Percentiles rank a stretch among this genome's conserved stretches.
Evolutionary conservation across 1,284 basidiomycete genomes (phyloP).

Genomic region (Apiotrichum veenhuisii): DNA sequence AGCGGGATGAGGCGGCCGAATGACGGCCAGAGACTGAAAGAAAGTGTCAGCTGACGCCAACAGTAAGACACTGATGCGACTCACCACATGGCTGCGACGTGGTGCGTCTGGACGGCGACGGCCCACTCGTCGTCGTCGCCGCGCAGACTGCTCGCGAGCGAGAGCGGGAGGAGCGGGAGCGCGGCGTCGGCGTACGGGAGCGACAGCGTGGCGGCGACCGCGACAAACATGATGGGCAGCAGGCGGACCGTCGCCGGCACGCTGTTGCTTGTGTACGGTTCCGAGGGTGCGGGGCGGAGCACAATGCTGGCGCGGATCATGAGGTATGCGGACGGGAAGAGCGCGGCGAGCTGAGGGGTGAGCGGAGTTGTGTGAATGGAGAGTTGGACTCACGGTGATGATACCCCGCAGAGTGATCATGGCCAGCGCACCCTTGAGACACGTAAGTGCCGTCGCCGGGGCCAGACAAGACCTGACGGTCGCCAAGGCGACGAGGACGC

Average conservation of each 20-base stretch:
- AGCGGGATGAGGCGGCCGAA: conserved; percentile 6
- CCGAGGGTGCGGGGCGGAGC: conserved; percentile 9
- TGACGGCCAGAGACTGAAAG: conserved; percentile 6
- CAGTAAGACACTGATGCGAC: neutral
- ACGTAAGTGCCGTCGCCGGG: neutral
- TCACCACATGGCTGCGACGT: conserved; percentile 12
- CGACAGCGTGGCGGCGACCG: conserved; percentile 9
- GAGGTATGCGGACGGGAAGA: conserved; percentile 12
- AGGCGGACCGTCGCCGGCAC: conserved; percentile 17
- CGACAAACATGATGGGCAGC: conserved; percentile 15
- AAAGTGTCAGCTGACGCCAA: neutral
- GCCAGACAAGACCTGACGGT: neutral
- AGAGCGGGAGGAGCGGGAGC: conserved; percentile 16
- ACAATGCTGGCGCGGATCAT: conserved; percentile 12
- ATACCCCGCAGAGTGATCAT: neutral
- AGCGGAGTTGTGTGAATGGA: neutral
- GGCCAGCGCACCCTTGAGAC: neutral
- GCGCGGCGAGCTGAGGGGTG: conserved; percentile 1
- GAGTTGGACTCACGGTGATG: neutral
- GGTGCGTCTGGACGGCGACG: conserved; percentile 17
- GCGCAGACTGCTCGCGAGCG: conserved; percentile 13
- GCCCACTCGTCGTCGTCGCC: conserved; percentile 26
- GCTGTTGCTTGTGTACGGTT: neutral
- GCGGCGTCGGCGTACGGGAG: conserved; percentile 12
- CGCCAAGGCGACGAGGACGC: neutral